These are phyloP conservation scores for Serendipita sp. DNA, from an alignment of 768 basidiomycete species.

Conservation along the genomic window DNA sequence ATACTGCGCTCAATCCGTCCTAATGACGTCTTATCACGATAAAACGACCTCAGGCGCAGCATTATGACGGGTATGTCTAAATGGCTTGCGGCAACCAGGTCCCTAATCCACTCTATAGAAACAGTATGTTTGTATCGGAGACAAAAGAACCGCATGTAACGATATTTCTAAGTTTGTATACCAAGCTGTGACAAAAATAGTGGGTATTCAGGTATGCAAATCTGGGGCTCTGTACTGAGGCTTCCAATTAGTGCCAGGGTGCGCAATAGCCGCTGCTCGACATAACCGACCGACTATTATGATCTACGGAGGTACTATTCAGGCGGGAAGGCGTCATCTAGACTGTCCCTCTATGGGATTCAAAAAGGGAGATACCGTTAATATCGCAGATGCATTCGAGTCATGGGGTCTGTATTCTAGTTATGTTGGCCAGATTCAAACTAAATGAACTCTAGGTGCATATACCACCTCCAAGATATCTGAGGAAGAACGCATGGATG, in stretches of 20 bases:
- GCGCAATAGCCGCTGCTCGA: conserved; percentile 69
- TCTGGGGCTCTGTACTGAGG: neutral
- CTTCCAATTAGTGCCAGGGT: conserved; percentile 45
- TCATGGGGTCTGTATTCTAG: conserved; percentile 43
- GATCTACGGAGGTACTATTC: conserved; percentile 73
- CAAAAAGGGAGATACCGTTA: conserved; percentile 65
- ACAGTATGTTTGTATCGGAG: neutral
- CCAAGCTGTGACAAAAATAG: conserved; percentile 86
- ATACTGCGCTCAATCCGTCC: neutral
- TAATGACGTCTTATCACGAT: neutral
- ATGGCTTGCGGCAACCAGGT: neutral
- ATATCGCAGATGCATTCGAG: conserved; percentile 74
- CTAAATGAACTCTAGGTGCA: conserved; percentile 54
- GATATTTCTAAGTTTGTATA: conserved; percentile 31
- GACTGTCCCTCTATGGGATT: conserved; percentile 25
- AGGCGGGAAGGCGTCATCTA: conserved; percentile 48
- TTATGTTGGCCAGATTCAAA: conserved; percentile 40
- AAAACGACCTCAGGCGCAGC: conserved; percentile 42
- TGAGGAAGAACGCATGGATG: conserved; percentile 70
- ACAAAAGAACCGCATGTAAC: neutral
- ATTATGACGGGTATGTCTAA: conserved; percentile 62
- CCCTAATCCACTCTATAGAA: neutral
- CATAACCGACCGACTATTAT: conserved; percentile 82
- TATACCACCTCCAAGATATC: conserved; percentile 59
- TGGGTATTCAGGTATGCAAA: neutral